Percentiles rank a stretch among this genome's conserved stretches.
Conservation (phyloP, 1,284 basidiomycete species). For the Bondarzewia mesenterica region DNA sequence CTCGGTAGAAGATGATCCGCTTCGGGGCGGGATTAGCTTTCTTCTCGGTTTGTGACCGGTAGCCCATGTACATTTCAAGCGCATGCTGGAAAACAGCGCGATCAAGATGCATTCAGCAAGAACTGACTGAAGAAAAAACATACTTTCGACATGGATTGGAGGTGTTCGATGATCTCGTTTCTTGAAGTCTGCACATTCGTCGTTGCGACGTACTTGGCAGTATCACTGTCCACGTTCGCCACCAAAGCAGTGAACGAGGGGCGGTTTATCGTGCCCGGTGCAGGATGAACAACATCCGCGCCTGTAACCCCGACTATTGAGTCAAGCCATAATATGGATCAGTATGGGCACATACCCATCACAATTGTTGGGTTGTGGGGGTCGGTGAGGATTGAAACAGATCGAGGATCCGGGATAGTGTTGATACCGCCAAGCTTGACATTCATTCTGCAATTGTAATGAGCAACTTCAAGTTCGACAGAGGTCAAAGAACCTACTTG, state of each 20-base stretch:
- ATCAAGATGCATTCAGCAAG: neutral
- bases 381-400: slow-evolving; percentile 55
- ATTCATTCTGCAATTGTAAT: slow-evolving; percentile 46
- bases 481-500: slow-evolving; percentile 41
- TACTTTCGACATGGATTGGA: slow-evolving; percentile 54
- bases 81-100: slow-evolving; percentile 31
- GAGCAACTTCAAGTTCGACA: slow-evolving; percentile 3
- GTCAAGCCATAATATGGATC: neutral
- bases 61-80: slow-evolving; percentile 46
- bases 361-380: slow-evolving; percentile 66
- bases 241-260: slow-evolving; percentile 75
- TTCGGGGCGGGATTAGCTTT: slow-evolving; percentile 43
- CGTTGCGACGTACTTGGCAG: slow-evolving; percentile 45
- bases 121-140: slow-evolving; percentile 6
- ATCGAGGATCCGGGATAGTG: slow-evolving; percentile 55
- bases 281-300: slow-evolving; percentile 73
- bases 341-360: slow-evolving; percentile 42
- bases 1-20: slow-evolving; percentile 69
- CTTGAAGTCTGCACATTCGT: slow-evolving; percentile 60
- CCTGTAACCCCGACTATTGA: slow-evolving; percentile 27
- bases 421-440: slow-evolving; percentile 79
- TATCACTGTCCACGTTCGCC: slow-evolving; percentile 62
- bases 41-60: slow-evolving; percentile 45
- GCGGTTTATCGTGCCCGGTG: slow-evolving; percentile 60
- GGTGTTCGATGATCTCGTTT: slow-evolving; percentile 66